phyloP scores from a whole-genome alignment of 805 yeast species.

The Yamadazyma tumulicola region DNA sequence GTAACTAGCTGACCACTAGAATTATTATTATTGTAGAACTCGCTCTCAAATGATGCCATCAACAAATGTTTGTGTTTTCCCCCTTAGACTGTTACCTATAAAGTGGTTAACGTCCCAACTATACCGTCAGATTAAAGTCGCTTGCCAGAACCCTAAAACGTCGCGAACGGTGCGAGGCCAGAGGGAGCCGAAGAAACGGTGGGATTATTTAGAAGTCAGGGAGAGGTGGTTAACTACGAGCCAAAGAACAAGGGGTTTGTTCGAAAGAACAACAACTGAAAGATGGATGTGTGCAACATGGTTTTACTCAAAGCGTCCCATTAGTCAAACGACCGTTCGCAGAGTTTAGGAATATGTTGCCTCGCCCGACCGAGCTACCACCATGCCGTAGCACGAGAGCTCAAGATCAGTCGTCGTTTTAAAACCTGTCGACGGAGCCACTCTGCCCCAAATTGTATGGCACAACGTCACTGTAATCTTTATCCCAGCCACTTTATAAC shows the following conservation, averaged over 20 bases:
- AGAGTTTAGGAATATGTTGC: slow-evolving; percentile 99
- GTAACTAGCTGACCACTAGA: slow-evolving; percentile 5
- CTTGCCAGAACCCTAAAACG: too few relatives aligned
- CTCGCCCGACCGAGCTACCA: slow-evolving; percentile 66
- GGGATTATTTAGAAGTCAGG: too few relatives aligned
- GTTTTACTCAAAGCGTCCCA: slow-evolving; percentile 98
- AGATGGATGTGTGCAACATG: slow-evolving; percentile 88
- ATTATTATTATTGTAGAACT: slow-evolving; percentile 2
- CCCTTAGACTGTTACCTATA: too few relatives aligned
- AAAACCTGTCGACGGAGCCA: slow-evolving; percentile 98
- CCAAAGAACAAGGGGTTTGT: too few relatives aligned
- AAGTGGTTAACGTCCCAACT: too few relatives aligned
- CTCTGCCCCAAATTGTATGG: slow-evolving; percentile 57
- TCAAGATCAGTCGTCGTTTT: slow-evolving; percentile 65
- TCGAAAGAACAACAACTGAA: neutral
- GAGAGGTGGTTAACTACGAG: too few relatives aligned
- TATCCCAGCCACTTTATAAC: neutral
- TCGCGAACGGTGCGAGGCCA: too few relatives aligned
- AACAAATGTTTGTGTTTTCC: neutral
- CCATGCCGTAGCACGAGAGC: slow-evolving; percentile 39
- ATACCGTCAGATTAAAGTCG: too few relatives aligned
- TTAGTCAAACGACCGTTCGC: slow-evolving; percentile 84
- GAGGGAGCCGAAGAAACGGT: too few relatives aligned
- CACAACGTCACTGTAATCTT: too few relatives aligned
- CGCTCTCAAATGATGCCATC: slow-evolving; percentile 2